A percentile compares a stretch with the other conserved stretches of the same genome.
Conservation (phyloP, 805 yeast genomes). For the Metschnikowia drakensbergensis region DNA sequence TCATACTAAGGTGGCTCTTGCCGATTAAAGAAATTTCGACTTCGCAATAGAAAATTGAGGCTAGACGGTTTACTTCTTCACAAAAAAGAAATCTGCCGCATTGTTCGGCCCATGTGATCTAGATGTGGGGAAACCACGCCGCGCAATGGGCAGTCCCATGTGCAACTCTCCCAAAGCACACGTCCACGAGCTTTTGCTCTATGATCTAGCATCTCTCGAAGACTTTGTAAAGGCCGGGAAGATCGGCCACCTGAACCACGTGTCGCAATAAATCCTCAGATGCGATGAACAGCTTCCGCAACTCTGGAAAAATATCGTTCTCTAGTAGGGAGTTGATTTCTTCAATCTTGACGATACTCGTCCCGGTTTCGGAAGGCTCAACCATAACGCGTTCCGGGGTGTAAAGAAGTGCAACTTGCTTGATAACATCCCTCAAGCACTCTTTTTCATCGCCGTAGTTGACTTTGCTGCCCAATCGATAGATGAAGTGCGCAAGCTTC, state of each 20-base stretch:
- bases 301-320: constrained; percentile 57
- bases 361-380: constrained; percentile 15
- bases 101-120: background rate
- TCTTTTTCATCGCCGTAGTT: constrained; percentile 64
- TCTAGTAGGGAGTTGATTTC: constrained; percentile 44
- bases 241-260: constrained; percentile 80
- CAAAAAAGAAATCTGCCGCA: background rate
- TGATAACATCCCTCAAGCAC: constrained; percentile 64
- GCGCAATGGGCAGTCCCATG: background rate
- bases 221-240: constrained; percentile 87
- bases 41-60: too few species aligned
- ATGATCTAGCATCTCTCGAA: constrained; percentile 76
- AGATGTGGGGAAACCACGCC: constrained; percentile 3
- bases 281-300: constrained; percentile 63
- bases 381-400: constrained; percentile 51
- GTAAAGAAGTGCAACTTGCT: constrained; percentile 69
- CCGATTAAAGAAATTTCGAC: background rate
- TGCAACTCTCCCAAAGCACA: background rate
- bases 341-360: constrained; percentile 16
- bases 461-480: constrained; percentile 54
- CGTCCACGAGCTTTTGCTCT: background rate
- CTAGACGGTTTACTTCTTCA: background rate
- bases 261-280: constrained; percentile 48
- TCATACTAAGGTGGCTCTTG: too few species aligned
- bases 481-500: constrained; percentile 66